phyloP scores from a whole-genome alignment of 2,329 filamentous ascomycete genomes.

The Lachnellula cervina region DNA sequence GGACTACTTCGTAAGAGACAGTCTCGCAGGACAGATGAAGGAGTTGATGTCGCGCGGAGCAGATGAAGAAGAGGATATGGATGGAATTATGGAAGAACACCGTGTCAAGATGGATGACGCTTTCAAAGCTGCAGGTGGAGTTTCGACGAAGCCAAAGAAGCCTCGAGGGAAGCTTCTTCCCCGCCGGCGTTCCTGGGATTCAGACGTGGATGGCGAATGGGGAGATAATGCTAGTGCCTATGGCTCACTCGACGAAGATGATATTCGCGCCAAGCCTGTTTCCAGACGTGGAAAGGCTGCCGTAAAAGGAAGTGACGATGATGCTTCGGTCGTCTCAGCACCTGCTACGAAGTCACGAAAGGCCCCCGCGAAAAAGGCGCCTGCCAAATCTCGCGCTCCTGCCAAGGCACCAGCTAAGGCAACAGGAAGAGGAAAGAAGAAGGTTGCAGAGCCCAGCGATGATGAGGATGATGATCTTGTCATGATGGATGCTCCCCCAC shows the following conservation, averaged over 20 bases:
- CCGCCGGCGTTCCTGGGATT: slow-evolving; percentile 78
- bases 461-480: slow-evolving; percentile 47
- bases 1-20: slow-evolving; percentile 72
- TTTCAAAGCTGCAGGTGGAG: slow-evolving; percentile 55
- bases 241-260: slow-evolving; percentile 41
- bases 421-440: slow-evolving; percentile 40
- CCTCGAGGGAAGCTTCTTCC: slow-evolving; percentile 59
- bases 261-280: slow-evolving; percentile 38
- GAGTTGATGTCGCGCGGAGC: slow-evolving; percentile 63
- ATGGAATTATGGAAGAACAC: slow-evolving; percentile 68
- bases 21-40: slow-evolving; percentile 64
- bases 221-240: slow-evolving; percentile 69
- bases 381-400: slow-evolving; percentile 37
- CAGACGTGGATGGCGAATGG: slow-evolving; percentile 84
- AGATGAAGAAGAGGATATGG: slow-evolving; percentile 66
- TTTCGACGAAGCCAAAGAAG: slow-evolving; percentile 45
- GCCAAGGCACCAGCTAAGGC: slow-evolving; percentile 34
- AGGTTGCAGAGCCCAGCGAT: slow-evolving; percentile 31
- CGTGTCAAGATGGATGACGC: slow-evolving; percentile 64
- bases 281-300: slow-evolving; percentile 27
- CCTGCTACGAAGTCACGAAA: slow-evolving; percentile 35
- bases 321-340: slow-evolving; percentile 35
- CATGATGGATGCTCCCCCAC: slow-evolving; percentile 43
- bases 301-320: slow-evolving; percentile 52
- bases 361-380: slow-evolving; percentile 35